Percentiles rank a stretch among this genome's conserved stretches.
Evolutionary conservation across 2,329 filamentous ascomycete genomes (phyloP).

Genomic region (Fusarium poae): DNA sequence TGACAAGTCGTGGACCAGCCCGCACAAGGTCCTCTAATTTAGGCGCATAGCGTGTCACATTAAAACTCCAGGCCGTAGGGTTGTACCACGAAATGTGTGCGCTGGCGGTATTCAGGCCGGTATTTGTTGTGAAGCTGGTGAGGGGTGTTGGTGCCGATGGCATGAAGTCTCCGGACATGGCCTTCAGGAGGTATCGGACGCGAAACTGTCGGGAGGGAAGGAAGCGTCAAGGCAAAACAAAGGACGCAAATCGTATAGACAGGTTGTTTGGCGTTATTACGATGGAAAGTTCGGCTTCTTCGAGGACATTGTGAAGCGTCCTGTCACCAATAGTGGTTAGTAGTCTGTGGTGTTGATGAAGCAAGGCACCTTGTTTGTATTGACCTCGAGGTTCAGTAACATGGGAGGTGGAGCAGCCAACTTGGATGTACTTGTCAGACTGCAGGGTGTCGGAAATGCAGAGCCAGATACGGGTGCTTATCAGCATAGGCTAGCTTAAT

Average conservation of each 20-base stretch:
- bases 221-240: background rate
- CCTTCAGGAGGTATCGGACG: slow-evolving; percentile 26
- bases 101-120: slow-evolving; percentile 23
- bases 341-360: slow-evolving; percentile 29
- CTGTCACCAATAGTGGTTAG: slow-evolving; percentile 31
- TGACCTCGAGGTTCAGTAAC: slow-evolving; percentile 22
- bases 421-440: slow-evolving; percentile 13
- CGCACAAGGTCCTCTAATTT: slow-evolving; percentile 76
- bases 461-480: background rate
- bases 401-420: slow-evolving; percentile 4
- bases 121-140: slow-evolving; percentile 37
- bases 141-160: slow-evolving; percentile 37
- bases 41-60: slow-evolving; percentile 71
- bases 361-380: slow-evolving; percentile 20
- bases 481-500: background rate
- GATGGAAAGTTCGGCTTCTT: slow-evolving; percentile 23
- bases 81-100: slow-evolving; percentile 62
- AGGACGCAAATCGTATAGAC: slow-evolving; percentile 2
- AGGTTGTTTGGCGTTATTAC: slow-evolving; percentile 17
- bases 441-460: background rate
- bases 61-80: slow-evolving; percentile 68
- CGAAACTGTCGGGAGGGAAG: slow-evolving; percentile 6
- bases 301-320: slow-evolving; percentile 44
- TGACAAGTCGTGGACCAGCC: slow-evolving; percentile 77
- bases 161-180: slow-evolving; percentile 46